Conservation (phyloP, 345 rosid genomes). For the Brassica rapa region DNA sequence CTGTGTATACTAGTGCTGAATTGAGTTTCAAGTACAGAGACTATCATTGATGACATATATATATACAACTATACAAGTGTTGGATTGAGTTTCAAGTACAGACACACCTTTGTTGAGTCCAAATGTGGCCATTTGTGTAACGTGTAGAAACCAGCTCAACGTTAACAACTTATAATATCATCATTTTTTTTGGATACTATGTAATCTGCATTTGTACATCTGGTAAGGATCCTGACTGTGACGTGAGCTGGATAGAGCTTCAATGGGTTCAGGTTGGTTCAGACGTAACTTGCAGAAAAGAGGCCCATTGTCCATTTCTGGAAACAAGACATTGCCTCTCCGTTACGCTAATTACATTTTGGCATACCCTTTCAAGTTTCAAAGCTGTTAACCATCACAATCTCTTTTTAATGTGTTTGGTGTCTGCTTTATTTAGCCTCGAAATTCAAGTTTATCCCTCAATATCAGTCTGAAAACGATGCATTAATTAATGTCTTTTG, state of each 20-base stretch:
- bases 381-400: conserved; percentile 37
- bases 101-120: neutral
- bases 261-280: conserved; percentile 13
- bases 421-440: conserved; percentile 19
- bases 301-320: conserved; percentile 19
- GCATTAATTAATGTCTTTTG: conserved; percentile 16
- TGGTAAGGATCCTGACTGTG: neutral
- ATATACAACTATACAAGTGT: neutral
- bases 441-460: conserved; percentile 22
- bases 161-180: neutral
- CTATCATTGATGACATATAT: neutral
- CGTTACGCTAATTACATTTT: conserved; percentile 22
- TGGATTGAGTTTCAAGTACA: neutral
- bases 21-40: neutral
- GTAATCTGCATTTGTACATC: neutral
- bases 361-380: neutral
- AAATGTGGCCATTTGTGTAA: neutral
- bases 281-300: conserved; percentile 28
- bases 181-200: too few species aligned
- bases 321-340: conserved; percentile 31
- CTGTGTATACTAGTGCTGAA: neutral
- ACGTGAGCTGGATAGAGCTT: conserved; percentile 18
- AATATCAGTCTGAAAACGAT: conserved; percentile 14
- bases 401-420: conserved; percentile 23
- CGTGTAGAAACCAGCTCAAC: neutral